These are phyloP conservation scores for Boechera retrofracta DNA, from an alignment of 345 rosid species.

Conservation along the genomic window DNA sequence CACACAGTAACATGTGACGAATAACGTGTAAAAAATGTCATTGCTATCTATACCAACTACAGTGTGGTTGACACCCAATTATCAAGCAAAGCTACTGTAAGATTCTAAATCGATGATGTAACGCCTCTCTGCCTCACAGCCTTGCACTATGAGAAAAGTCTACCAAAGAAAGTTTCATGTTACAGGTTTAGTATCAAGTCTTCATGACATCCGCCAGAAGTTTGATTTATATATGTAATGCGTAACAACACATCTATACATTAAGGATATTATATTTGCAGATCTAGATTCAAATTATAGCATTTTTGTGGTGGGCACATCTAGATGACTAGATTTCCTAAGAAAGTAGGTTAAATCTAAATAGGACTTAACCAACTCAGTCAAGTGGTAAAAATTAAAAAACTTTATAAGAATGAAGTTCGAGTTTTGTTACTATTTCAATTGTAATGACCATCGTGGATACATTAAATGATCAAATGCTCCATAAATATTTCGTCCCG, in stretches of 20 bases:
- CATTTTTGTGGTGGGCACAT: not conserved
- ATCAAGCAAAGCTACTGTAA: not conserved
- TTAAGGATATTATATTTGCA: not conserved
- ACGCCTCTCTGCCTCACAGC: slow-evolving; percentile 12
- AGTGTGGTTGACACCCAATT: slow-evolving; percentile 1
- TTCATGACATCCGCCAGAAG: not conserved
- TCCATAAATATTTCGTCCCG: too few relatives aligned
- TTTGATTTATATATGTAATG: not conserved
- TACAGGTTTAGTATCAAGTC: slow-evolving; percentile 1
- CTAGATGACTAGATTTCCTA: not conserved
- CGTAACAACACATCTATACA: not conserved
- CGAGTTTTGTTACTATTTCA: too few relatives aligned
- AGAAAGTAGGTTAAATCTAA: not conserved
- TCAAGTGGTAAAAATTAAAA: too few relatives aligned
- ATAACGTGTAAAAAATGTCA: not conserved
- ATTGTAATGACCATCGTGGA: too few relatives aligned
- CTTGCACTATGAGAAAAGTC: slow-evolving; percentile 22
- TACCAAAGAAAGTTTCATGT: slow-evolving; percentile 23
- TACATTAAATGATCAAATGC: too few relatives aligned
- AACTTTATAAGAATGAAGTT: too few relatives aligned
- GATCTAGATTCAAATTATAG: not conserved
- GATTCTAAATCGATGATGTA: not conserved
- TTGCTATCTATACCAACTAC: not conserved
- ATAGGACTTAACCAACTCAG: not conserved
- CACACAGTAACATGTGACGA: slow-evolving; percentile 22